A percentile compares a stretch with the other conserved stretches of the same genome.
Conservation (phyloP, 345 rosid species). For the Eucalyptus leucophloia region DNA sequence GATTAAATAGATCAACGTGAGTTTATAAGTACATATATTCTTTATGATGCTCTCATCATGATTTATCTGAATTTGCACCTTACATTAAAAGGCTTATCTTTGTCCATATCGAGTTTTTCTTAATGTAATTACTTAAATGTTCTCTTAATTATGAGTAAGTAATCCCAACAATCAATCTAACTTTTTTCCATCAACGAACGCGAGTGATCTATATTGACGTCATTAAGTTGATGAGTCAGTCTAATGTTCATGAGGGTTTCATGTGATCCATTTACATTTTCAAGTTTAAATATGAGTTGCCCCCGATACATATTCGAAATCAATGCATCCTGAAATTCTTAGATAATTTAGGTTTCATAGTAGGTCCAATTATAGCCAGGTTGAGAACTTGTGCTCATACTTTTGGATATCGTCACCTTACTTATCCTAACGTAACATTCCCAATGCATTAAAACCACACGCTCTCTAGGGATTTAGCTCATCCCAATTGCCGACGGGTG, state of each 20-base stretch:
- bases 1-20: neutral
- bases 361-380: neutral
- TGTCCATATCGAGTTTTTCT: neutral
- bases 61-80: neutral
- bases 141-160: neutral
- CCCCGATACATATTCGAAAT: neutral
- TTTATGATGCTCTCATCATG: neutral
- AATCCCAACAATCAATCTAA: neutral
- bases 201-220: rapidly evolving
- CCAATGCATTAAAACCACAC: neutral
- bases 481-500: neutral
- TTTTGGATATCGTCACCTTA: neutral
- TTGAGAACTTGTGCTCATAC: neutral
- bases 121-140: neutral
- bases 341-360: neutral
- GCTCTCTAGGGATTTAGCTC: neutral
- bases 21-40: neutral
- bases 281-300: neutral
- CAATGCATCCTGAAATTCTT: neutral
- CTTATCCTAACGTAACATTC: neutral
- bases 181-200: rapidly evolving
- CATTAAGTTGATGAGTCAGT: neutral
- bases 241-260: neutral
- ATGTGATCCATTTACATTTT: neutral
- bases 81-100: neutral